These are phyloP conservation scores for Cladosporium austrohemisphaericum DNA, from an alignment of 2,329 filamentous ascomycete genomes.

Conservation along the genomic window DNA sequence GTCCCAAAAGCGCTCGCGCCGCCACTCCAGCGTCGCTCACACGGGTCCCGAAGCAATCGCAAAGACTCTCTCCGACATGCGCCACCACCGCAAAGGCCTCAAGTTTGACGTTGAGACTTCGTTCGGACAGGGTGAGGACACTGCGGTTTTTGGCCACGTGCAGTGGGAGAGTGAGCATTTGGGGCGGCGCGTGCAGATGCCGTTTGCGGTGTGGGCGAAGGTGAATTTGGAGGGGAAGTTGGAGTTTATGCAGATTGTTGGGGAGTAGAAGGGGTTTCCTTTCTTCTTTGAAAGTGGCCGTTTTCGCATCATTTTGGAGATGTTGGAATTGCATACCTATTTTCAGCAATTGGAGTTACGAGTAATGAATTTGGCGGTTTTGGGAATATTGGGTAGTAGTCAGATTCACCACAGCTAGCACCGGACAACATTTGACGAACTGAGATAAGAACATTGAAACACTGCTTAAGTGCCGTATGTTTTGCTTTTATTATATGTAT, in stretches of 20 bases:
- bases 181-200: neutral
- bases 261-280: neutral
- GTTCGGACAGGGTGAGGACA: neutral
- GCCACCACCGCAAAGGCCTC: neutral
- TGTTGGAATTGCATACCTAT: no score
- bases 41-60: slow-evolving; percentile 7
- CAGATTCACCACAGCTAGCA: no score
- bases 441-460: neutral
- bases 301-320: neutral
- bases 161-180: slow-evolving; percentile 10
- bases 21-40: slow-evolving; percentile 5
- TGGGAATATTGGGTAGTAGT: no score
- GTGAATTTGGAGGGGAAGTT: neutral
- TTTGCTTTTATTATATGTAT: slow-evolving; percentile 10
- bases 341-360: no score
- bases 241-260: slow-evolving; percentile 13
- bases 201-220: slow-evolving; percentile 14
- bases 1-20: neutral
- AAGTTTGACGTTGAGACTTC: slow-evolving; percentile 7
- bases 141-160: slow-evolving; percentile 4
- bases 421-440: no score
- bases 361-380: no score
- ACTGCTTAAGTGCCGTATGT: neutral
- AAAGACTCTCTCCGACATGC: slow-evolving; percentile 1
- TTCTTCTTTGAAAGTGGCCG: neutral